Evolutionary conservation across 352 stramenopile genomes (phyloP), one percentile per base, ranked within the genome.

Genomic region (Peronosclerospora sorghi): DNA sequence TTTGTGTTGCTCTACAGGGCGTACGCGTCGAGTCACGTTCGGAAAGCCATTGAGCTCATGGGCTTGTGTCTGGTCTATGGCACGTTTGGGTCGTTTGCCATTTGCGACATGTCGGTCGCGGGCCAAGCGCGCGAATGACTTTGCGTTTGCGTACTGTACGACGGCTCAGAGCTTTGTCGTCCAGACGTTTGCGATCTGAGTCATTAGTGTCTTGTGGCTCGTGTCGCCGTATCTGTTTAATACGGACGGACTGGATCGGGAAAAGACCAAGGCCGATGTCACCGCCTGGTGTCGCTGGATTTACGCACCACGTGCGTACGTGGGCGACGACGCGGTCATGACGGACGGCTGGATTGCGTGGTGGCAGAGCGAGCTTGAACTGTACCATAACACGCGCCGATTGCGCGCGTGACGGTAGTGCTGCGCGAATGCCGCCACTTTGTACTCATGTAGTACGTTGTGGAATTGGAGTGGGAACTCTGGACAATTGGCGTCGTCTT

Each of bases 181-280:
- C 37, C 75, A 87, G 37, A 87, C 77, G 7, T 90, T 90, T 41
- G 67, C 77, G 12, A 81, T 86, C 43, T 90, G 75, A 73, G 62
- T 73, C 12, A 87, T 90, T 40, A 54, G 73, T 1, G 52, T 86
- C 13, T 52, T 87, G 20, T 90, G 74, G 75, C 35, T 90, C 5
- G 40, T 86, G 26, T 78, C 74, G 18, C 77, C 77, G 12, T 90
- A 85, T 54, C 68, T 90, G 30, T 90, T 90, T 60, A 90, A 90
- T 58, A 86, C 74, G n/a, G 77, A 90, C 26, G 77, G 77, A 15
- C 52, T 90, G 1, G 77, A 90, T 30, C 87, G 73, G 65, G 71
- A 86, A 39, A 90, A 90, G 56, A 86, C 77, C 0, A 90, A 90
- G 56, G 71, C 68, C 5, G 77, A 90, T 53, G 73, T 86, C 17